phyloP scores from a whole-genome alignment of 176 grass and related monocot genomes.

The Musa schizocarpa region DNA sequence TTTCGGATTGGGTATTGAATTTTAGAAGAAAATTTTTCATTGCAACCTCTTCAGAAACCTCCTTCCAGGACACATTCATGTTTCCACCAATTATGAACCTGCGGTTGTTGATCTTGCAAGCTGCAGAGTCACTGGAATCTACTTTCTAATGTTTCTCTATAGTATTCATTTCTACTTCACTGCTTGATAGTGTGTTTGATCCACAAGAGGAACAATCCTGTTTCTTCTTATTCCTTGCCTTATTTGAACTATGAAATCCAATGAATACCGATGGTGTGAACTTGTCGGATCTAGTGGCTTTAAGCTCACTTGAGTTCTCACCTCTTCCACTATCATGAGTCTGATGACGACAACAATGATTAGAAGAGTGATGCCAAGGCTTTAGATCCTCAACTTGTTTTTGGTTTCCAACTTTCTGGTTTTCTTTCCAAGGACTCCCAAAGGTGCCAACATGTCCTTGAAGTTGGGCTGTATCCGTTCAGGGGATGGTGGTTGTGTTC shows the following conservation, averaged over 20 bases:
- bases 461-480: constrained; percentile 21
- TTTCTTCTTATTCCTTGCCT: constrained; percentile 52
- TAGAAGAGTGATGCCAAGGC: not conserved
- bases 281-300: constrained; percentile 32
- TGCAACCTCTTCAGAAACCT: constrained; percentile 91
- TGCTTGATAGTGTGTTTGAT: too few relatives aligned
- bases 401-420: constrained; percentile 26
- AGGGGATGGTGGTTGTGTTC: constrained; percentile 32
- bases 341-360: constrained; percentile 9
- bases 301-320: constrained; percentile 30
- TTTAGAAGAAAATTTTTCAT: constrained; percentile 21
- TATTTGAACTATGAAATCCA: constrained; percentile 33
- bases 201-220: not conserved
- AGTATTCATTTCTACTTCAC: too few relatives aligned
- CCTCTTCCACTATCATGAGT: constrained; percentile 36
- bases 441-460: constrained; percentile 21
- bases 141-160: constrained; percentile 35
- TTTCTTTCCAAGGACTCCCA: constrained; percentile 31
- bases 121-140: constrained; percentile 49
- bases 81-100: constrained; percentile 66
- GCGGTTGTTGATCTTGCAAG: constrained; percentile 46
- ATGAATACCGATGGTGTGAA: constrained; percentile 19
- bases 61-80: constrained; percentile 75
- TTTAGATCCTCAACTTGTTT: constrained; percentile 28
- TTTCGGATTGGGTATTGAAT: constrained; percentile 8